These are phyloP conservation scores for Novymonas esmeraldas DNA, from an alignment of 208 protist species.

Conservation along the genomic window DNA sequence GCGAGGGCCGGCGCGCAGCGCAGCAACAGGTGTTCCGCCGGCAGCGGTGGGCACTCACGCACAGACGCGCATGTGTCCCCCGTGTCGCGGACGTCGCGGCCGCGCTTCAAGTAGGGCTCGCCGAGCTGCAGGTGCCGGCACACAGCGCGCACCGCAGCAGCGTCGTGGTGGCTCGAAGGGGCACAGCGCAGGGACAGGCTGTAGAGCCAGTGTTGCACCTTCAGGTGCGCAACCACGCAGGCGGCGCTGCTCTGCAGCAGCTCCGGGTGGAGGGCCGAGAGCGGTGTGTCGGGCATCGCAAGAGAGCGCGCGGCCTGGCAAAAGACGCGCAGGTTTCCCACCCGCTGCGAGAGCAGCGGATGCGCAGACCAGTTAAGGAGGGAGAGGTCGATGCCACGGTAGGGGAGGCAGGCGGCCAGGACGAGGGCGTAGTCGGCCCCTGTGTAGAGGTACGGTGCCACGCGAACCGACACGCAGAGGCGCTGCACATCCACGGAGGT, in stretches of 20 bases:
- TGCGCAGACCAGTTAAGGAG: conserved; percentile 55
- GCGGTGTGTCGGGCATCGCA: conserved; percentile 46
- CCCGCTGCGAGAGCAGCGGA: conserved; percentile 55
- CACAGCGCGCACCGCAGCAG: conserved; percentile 42
- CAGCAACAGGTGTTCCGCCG: conserved; percentile 3
- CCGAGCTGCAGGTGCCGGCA: conserved; percentile 57
- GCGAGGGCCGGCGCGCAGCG: conserved; percentile 20
- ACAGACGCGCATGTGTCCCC: conserved; percentile 12
- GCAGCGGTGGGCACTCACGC: conserved; percentile 20
- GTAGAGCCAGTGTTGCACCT: conserved; percentile 84
- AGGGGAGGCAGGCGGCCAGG: conserved; percentile 64
- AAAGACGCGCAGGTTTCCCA: conserved; percentile 61
- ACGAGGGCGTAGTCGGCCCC: conserved; percentile 78
- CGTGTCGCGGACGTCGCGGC: not conserved
- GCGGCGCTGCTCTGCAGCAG: conserved; percentile 35
- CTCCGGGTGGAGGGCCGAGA: conserved; percentile 46
- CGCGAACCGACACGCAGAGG: not conserved
- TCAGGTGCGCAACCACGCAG: conserved; percentile 61
- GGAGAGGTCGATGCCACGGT: conserved; percentile 53
- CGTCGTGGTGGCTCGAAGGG: conserved; percentile 39
- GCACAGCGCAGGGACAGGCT: conserved; percentile 51
- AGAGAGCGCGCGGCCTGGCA: conserved; percentile 48
- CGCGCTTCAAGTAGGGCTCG: conserved; percentile 41
- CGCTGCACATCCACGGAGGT: not conserved
- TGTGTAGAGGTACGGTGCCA: conserved; percentile 57